A percentile compares a stretch with the other conserved stretches of the same genome.
Conservation (phyloP, 1,139 yeast species). For the Debaryomyces coudertii region DNA sequence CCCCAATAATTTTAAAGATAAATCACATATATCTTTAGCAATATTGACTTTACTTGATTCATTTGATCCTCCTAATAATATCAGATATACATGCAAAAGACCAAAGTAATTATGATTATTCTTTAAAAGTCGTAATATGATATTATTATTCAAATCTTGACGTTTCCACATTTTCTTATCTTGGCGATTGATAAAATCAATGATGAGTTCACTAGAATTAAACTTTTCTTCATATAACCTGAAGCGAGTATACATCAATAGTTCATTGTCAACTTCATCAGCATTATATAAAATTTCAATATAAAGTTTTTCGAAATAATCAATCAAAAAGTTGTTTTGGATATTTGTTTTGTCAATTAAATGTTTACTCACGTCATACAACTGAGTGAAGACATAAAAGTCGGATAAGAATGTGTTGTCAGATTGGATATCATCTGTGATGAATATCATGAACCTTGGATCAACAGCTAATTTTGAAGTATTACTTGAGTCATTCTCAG, state of each 20-base stretch:
- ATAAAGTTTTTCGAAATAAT: neutral
- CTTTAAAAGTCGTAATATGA: conserved; percentile 7
- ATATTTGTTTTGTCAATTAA: neutral
- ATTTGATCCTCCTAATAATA: conserved; percentile 3
- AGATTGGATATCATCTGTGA: conserved; percentile 9
- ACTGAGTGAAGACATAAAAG: conserved; percentile 9
- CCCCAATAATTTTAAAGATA: conserved; percentile 15
- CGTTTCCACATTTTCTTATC: conserved; percentile 9
- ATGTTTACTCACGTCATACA: conserved; percentile 7
- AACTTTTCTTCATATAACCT: neutral
- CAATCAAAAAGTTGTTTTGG: neutral
- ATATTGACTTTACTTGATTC: conserved; percentile 7
- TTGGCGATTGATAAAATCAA: conserved; percentile 1
- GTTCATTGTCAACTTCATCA: neutral
- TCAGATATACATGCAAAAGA: conserved; percentile 14
- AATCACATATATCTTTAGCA: conserved; percentile 20
- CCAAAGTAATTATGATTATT: conserved; percentile 10
- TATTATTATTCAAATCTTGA: neutral
- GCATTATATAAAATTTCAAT: neutral
- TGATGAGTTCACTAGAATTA: neutral
- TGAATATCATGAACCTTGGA: conserved; percentile 20
- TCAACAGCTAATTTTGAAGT: conserved; percentile 15
- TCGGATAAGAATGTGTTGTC: neutral
- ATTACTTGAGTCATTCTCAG: conserved; percentile 12
- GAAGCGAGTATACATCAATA: neutral